These are phyloP conservation scores for Trichosanthes cucumerina DNA, from an alignment of 306 rosid genomes.

Conservation along the genomic window DNA sequence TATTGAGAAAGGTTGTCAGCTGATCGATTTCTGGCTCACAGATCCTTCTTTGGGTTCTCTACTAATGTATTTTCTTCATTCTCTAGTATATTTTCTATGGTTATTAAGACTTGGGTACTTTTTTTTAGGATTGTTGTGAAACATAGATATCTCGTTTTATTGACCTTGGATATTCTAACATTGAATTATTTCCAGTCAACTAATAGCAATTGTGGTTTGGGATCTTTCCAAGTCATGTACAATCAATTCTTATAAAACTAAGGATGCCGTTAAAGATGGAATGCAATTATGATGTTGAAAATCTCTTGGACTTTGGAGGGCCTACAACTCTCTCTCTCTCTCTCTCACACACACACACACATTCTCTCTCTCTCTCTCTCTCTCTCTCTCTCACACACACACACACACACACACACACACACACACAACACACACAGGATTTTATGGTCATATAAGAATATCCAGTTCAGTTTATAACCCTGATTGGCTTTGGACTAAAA, in stretches of 20 bases:
- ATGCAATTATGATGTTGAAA: not conserved
- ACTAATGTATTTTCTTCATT: not conserved
- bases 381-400: not conserved
- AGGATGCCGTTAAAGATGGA: not conserved
- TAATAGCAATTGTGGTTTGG: not conserved
- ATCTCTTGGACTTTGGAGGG: not conserved
- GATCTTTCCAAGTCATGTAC: not conserved
- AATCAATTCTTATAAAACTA: not conserved
- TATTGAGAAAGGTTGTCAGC: slow-evolving; percentile 39
- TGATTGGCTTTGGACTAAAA: not conserved
- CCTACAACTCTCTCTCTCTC: not conserved
- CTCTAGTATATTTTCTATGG: not conserved
- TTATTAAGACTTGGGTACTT: not conserved
- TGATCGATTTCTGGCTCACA: slow-evolving; percentile 19
- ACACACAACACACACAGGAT: not conserved
- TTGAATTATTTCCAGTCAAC: not conserved
- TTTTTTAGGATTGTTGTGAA: not conserved
- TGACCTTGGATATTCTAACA: not conserved
- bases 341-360: not conserved
- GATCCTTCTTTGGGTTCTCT: not conserved
- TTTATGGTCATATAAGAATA: not conserved
- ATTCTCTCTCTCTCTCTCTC: not conserved
- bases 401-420: no score
- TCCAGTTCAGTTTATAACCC: not conserved
- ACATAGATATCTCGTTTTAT: not conserved